Evolutionary conservation across 805 yeast species (phyloP).

Genomic region (Millerago galiae): DNA sequence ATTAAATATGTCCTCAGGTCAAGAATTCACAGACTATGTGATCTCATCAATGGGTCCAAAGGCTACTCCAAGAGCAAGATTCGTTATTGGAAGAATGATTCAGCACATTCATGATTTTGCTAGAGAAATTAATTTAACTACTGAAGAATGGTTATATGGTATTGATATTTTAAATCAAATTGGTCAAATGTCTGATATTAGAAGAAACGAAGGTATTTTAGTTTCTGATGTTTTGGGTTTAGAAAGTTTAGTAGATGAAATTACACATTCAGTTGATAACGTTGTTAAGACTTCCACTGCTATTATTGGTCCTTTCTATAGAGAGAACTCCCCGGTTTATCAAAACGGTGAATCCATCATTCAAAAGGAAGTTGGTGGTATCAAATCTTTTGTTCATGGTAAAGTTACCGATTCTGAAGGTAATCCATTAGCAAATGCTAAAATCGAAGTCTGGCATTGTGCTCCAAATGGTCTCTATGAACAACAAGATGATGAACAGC

Average conservation of each 20-base stretch:
- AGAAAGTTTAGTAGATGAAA: constrained; percentile 28
- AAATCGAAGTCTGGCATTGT: constrained; percentile 32
- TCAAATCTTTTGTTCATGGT: constrained; percentile 23
- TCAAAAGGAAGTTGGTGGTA: constrained; percentile 30
- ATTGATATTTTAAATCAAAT: constrained; percentile 27
- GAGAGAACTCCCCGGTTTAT: constrained; percentile 26
- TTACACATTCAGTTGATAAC: constrained; percentile 21
- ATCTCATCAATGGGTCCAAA: constrained; percentile 8
- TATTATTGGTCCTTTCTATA: constrained; percentile 31
- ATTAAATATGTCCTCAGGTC: not conserved
- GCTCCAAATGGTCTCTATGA: constrained; percentile 33
- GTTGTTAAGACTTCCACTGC: constrained; percentile 20
- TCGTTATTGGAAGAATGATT: constrained; percentile 11
- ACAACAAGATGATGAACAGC: constrained; percentile 31
- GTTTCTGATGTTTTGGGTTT: constrained; percentile 31
- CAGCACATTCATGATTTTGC: constrained; percentile 32
- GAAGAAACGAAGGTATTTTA: constrained; percentile 29
- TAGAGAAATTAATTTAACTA: constrained; percentile 28
- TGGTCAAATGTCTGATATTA: constrained; percentile 28
- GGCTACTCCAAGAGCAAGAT: constrained; percentile 5
- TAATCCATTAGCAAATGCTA: constrained; percentile 25
- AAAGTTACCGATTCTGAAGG: constrained; percentile 25
- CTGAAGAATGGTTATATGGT: constrained; percentile 31
- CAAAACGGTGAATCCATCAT: constrained; percentile 27
- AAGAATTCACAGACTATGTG: constrained; percentile 5